Evolutionary conservation across 352 stramenopile species (phyloP), one percentile per base, ranked within the genome.

Genomic region (Phytophthora europaea): DNA sequence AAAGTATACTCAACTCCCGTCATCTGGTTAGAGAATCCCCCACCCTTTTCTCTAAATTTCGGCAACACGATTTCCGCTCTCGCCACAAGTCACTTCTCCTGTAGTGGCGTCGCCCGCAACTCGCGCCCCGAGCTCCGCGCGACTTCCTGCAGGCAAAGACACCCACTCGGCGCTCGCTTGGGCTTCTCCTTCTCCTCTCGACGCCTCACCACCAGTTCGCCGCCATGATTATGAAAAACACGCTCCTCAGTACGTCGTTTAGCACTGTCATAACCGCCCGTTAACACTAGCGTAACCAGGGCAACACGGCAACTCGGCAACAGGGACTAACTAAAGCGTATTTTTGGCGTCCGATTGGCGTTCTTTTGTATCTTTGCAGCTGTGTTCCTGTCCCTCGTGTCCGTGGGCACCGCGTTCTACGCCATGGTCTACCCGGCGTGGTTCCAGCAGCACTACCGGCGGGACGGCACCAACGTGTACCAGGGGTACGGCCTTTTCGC

Each of bases 371-470:
- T 51, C 64, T n/a, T 34, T 75, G 36, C 64, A 95, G 89, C 89
- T 45, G 89, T 95, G 69, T 76, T 93, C 20, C 85, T 95, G 55
- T 93, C 87, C 51, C 80, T 95, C 61, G 76, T 85, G 52, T 94
- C 87, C 38, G 82, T 89, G 59, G 85, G 83, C 52, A 92, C 84
- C 22, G 85, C 87, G 52, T 94, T 94, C 76, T 94, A 94, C 75
- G 83, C 87, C 47, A 85, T 93, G 70, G 86, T 81, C 13, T 95
- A 94, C 67, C 89, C 89, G 9, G 87, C 89, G 31, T 95, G 89
- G 89, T 95, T 95, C 79, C 86, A 94, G 72, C 89, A 95, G 73
- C 85, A 93, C 67, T 95, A 94, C 75, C 82, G 85, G 50, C 87
- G 84, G 50, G 79, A 92, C 50, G 87, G 85, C 16, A 86, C 83